phyloP scores from a whole-genome alignment of 306 rosid species.

The Cyclanthera cordifolia region DNA sequence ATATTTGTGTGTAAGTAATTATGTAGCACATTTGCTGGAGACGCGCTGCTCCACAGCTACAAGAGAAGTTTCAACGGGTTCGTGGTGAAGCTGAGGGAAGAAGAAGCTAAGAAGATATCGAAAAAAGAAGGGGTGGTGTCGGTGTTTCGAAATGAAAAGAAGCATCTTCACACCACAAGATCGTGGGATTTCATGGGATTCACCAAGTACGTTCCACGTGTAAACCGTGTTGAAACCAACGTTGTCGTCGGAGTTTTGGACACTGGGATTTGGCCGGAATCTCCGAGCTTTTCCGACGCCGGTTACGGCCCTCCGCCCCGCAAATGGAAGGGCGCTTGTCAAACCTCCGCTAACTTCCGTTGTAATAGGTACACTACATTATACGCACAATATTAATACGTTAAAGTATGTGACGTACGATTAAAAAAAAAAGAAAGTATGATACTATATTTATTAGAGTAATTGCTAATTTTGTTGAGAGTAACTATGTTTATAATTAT shows the following conservation, averaged over 20 bases:
- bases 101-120: slow-evolving; percentile 23
- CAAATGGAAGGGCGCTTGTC: slow-evolving; percentile 47
- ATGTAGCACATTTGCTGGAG: background rate
- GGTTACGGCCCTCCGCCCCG: slow-evolving; percentile 40
- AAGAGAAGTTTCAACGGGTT: slow-evolving; percentile 31
- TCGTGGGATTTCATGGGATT: slow-evolving; percentile 59
- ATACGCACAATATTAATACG: no score
- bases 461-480: no score
- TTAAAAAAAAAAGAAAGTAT: no score
- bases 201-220: background rate
- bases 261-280: slow-evolving; percentile 42
- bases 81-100: slow-evolving; percentile 19
- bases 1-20: no score
- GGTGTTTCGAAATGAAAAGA: slow-evolving; percentile 29
- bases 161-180: slow-evolving; percentile 34
- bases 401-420: no score
- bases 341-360: slow-evolving; percentile 21
- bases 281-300: slow-evolving; percentile 29
- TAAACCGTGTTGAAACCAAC: slow-evolving; percentile 22
- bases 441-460: no score
- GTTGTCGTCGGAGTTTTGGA: slow-evolving; percentile 37
- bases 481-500: no score
- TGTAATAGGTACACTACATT: slow-evolving; percentile 31
- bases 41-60: slow-evolving; percentile 27
- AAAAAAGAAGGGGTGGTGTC: slow-evolving; percentile 40